phyloP scores from a whole-genome alignment of 1,139 yeast genomes.

The Nakaseomyces sp. region DNA sequence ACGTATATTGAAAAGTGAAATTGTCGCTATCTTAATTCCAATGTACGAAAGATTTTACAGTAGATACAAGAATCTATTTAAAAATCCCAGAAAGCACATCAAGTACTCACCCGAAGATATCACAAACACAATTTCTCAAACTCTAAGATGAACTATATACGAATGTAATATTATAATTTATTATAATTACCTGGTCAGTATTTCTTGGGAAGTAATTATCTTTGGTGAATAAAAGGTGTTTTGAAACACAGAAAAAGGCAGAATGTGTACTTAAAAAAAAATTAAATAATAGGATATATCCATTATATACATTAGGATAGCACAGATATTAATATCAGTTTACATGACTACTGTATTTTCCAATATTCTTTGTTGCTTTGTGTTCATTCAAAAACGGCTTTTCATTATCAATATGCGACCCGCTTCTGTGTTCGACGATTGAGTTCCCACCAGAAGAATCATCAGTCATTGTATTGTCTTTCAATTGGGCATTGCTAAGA shows the following conservation, averaged over 20 bases:
- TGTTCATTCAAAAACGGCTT: neutral
- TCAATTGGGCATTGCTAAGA: neutral
- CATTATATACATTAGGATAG: no score
- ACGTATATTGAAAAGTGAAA: conserved; percentile 31
- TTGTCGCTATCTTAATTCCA: conserved; percentile 56
- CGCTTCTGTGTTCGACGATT: neutral
- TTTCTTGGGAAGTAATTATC: no score
- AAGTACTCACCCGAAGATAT: conserved; percentile 35
- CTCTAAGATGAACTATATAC: conserved; percentile 24
- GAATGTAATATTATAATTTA: no score
- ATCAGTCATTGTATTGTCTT: neutral
- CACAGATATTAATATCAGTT: neutral
- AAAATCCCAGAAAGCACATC: conserved; percentile 34
- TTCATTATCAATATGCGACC: neutral
- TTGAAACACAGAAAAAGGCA: no score
- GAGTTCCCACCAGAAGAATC: conserved; percentile 6
- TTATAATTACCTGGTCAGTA: no score
- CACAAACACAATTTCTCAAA: conserved; percentile 24
- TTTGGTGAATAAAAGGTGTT: no score
- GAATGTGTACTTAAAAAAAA: neutral
- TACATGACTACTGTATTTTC: neutral
- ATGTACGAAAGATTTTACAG: conserved; percentile 71
- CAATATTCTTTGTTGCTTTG: neutral
- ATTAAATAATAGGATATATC: no score
- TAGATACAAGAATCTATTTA: conserved; percentile 30